Conservation (phyloP, 352 stramenopile species). For the Aphanomyces euteiches region DNA sequence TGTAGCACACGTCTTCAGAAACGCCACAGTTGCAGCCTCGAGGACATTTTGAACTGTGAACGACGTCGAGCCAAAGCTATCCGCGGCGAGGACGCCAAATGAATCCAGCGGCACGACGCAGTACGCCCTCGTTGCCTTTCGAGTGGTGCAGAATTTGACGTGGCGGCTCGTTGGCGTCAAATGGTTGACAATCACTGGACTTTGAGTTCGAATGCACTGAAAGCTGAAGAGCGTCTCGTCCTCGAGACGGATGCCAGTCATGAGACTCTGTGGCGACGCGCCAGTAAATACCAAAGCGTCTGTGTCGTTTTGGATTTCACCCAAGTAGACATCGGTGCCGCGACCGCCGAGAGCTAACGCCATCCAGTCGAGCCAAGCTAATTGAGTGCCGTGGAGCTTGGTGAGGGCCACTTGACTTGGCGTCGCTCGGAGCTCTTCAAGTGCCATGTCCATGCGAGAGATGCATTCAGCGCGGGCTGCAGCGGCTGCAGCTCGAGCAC, state of each 20-base stretch:
- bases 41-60: slow-evolving; percentile 42
- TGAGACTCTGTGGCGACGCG: slow-evolving; percentile 48
- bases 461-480: slow-evolving; percentile 4
- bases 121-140: slow-evolving; percentile 38
- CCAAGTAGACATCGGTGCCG: slow-evolving; percentile 50
- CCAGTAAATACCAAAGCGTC: slow-evolving; percentile 39
- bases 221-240: slow-evolving; percentile 42
- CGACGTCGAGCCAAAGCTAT: slow-evolving; percentile 54
- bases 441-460: slow-evolving; percentile 5
- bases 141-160: slow-evolving; percentile 34
- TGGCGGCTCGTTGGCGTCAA: slow-evolving; percentile 32
- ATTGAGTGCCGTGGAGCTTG: neutral
- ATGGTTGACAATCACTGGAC: slow-evolving; percentile 38
- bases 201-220: slow-evolving; percentile 46
- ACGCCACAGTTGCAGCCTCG: slow-evolving; percentile 52
- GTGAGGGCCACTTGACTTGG: neutral
- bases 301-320: slow-evolving; percentile 34
- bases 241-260: slow-evolving; percentile 42
- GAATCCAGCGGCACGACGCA: slow-evolving; percentile 47
- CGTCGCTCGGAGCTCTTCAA: slow-evolving; percentile 1
- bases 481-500: slow-evolving; percentile 10
- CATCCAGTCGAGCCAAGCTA: slow-evolving; percentile 18
- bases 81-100: slow-evolving; percentile 50
- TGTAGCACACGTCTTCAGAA: slow-evolving; percentile 41
- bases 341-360: slow-evolving; percentile 1